phyloP scores from a whole-genome alignment of 2,329 filamentous ascomycete genomes.

The Diplodia intermedia region DNA sequence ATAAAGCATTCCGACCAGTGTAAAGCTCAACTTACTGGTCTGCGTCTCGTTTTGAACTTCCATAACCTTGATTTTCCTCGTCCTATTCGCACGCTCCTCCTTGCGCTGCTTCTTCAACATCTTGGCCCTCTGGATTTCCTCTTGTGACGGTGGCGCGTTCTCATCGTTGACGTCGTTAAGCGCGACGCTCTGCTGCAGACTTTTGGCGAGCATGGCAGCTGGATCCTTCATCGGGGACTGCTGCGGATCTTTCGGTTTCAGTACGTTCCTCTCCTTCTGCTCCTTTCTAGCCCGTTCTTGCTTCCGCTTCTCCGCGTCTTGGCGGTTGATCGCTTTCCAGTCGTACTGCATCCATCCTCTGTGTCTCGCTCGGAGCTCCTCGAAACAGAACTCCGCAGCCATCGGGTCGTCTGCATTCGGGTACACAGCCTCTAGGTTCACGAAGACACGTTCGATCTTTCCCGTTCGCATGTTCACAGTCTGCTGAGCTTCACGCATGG shows the following conservation, averaged over 20 bases:
- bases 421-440: slow-evolving; percentile 85
- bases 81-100: slow-evolving; percentile 58
- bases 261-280: slow-evolving; percentile 9
- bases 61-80: slow-evolving; percentile 72
- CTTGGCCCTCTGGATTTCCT: slow-evolving; percentile 66
- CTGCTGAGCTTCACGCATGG: slow-evolving; percentile 78
- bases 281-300: slow-evolving; percentile 31
- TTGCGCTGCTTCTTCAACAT: slow-evolving; percentile 54
- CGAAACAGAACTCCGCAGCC: slow-evolving; percentile 82
- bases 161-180: slow-evolving; percentile 51
- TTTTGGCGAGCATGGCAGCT: slow-evolving; percentile 22
- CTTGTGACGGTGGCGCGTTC: slow-evolving; percentile 53
- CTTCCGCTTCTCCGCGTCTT: slow-evolving; percentile 29
- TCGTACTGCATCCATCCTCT: slow-evolving; percentile 70
- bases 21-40: slow-evolving; percentile 69
- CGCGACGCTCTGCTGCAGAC: slow-evolving; percentile 26
- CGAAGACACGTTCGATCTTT: slow-evolving; percentile 84
- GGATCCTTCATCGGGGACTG: slow-evolving; percentile 15
- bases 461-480: slow-evolving; percentile 82
- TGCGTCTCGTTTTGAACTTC: slow-evolving; percentile 81
- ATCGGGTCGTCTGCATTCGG: slow-evolving; percentile 72
- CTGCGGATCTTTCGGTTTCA: slow-evolving; percentile 28
- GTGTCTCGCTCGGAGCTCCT: slow-evolving; percentile 82
- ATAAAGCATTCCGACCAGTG: background rate
- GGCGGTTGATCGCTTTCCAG: slow-evolving; percentile 54